These are phyloP conservation scores for Claviceps arundinis DNA, from an alignment of 2,329 filamentous ascomycete species.

Conservation along the genomic window DNA sequence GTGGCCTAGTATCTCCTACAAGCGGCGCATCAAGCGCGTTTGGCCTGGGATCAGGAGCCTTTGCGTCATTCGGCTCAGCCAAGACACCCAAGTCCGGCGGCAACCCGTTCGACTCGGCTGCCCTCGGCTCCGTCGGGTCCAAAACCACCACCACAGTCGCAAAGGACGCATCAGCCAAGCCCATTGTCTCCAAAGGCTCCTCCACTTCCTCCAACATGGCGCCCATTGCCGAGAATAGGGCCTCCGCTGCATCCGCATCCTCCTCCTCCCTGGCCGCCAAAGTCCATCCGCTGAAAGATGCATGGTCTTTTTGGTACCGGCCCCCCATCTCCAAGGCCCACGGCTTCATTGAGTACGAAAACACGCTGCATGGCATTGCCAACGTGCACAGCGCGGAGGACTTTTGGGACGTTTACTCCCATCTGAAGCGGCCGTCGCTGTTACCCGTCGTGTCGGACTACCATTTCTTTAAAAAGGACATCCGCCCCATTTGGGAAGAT, in stretches of 20 bases:
- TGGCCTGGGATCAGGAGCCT: conserved; percentile 85
- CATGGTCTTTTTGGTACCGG: conserved; percentile 95
- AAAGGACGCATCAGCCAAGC: conserved; percentile 19
- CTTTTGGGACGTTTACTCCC: conserved; percentile 79
- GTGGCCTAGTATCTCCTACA: conserved; percentile 27
- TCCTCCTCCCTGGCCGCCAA: conserved; percentile 28
- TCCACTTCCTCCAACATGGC: conserved; percentile 25
- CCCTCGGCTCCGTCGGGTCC: conserved; percentile 31
- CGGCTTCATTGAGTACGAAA: conserved; percentile 79
- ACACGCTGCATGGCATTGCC: conserved; percentile 81
- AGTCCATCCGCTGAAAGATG: conserved; percentile 55
- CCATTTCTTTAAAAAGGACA: conserved; percentile 93
- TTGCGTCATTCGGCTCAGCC: conserved; percentile 69
- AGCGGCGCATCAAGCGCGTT: conserved; percentile 76
- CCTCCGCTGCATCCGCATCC: conserved; percentile 4
- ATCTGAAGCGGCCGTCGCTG: conserved; percentile 77
- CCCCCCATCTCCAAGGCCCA: conserved; percentile 94
- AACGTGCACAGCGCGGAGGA: conserved; percentile 72
- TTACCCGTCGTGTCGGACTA: conserved; percentile 92
- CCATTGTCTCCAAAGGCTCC: conserved; percentile 15
- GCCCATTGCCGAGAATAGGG: conserved; percentile 30
- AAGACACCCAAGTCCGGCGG: conserved; percentile 83
- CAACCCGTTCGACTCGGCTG: conserved; percentile 62
- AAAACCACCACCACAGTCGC: conserved; percentile 16
- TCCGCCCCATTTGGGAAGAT: conserved; percentile 96